Percentiles rank a stretch among this genome's conserved stretches.
phyloP scores from a whole-genome alignment of 495 filamentous ascomycete genomes.

The Hypoxylon rickii region DNA sequence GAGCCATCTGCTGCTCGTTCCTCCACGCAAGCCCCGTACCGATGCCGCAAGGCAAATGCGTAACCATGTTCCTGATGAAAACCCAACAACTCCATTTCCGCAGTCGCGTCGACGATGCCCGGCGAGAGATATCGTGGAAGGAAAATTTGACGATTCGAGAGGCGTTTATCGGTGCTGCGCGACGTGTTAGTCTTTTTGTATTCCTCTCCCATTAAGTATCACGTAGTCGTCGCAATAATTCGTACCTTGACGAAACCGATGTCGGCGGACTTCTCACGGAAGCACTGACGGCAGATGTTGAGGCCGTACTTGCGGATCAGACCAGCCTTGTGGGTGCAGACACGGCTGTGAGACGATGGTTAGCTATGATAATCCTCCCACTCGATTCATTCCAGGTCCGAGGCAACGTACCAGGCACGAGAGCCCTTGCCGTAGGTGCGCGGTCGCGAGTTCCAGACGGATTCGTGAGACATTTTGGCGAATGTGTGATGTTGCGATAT shows the following conservation, averaged over 20 bases:
- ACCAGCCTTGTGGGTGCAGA: conserved; percentile 94
- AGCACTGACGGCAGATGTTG: conserved; percentile 99
- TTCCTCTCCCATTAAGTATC: conserved; percentile 2
- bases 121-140: conserved; percentile 34
- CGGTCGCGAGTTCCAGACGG: conserved; percentile 98
- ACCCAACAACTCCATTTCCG: conserved; percentile 35
- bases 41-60: conserved; percentile 32
- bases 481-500: conserved; percentile 22
- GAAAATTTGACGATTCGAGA: conserved; percentile 28
- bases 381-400: not conserved
- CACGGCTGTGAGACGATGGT: conserved; percentile 66
- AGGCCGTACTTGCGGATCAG: conserved; percentile 98
- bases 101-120: conserved; percentile 30
- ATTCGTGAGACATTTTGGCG: conserved; percentile 94
- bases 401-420: conserved; percentile 73
- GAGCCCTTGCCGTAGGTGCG: conserved; percentile 95
- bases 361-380: conserved; percentile 20
- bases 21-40: conserved; percentile 24
- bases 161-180: conserved; percentile 59
- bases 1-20: conserved; percentile 18
- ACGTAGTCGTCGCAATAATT: not conserved
- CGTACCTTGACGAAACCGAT: conserved; percentile 98
- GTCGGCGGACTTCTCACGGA: conserved; percentile 93
- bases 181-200: conserved; percentile 32
- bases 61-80: conserved; percentile 35